Evolutionary conservation across 208 protist genomes (phyloP).

Genomic region (Acanthamoeba royreba): DNA sequence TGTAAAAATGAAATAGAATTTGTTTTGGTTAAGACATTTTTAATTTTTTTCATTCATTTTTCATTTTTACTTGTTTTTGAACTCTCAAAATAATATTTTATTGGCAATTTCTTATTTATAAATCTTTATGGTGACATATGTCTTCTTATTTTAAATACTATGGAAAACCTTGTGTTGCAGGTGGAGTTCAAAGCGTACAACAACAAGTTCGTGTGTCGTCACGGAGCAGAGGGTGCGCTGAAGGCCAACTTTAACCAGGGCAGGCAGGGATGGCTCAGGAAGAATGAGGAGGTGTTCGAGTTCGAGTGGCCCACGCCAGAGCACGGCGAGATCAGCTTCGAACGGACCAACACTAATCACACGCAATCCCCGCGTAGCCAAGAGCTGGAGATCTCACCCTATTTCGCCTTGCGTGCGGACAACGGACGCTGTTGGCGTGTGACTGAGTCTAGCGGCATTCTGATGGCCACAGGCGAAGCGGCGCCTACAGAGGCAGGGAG

Average conservation of each 20-base stretch:
- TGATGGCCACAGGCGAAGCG: neutral
- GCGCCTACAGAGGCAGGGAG: neutral
- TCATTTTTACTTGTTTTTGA: neutral
- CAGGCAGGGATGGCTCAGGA: slow-evolving; percentile 1
- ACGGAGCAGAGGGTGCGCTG: neutral
- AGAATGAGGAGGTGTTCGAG: slow-evolving; percentile 26
- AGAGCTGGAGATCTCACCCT: neutral
- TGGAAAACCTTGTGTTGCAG: neutral
- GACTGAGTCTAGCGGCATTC: neutral
- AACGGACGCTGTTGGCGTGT: neutral
- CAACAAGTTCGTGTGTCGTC: slow-evolving; percentile 45
- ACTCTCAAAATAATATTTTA: neutral
- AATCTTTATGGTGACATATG: neutral
- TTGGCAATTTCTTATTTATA: neutral
- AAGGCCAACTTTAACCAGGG: slow-evolving; percentile 9
- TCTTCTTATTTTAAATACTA: too few relatives aligned
- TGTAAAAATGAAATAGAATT: neutral
- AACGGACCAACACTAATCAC: neutral
- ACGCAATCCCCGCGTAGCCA: neutral
- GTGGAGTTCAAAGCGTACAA: neutral
- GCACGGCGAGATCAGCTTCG: neutral
- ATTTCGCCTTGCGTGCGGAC: neutral
- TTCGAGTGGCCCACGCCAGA: neutral
- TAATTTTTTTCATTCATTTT: neutral
- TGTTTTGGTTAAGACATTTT: neutral